Conservation (phyloP, 2,329 filamentous ascomycete species). For the Gnomoniopsis sp. region DNA sequence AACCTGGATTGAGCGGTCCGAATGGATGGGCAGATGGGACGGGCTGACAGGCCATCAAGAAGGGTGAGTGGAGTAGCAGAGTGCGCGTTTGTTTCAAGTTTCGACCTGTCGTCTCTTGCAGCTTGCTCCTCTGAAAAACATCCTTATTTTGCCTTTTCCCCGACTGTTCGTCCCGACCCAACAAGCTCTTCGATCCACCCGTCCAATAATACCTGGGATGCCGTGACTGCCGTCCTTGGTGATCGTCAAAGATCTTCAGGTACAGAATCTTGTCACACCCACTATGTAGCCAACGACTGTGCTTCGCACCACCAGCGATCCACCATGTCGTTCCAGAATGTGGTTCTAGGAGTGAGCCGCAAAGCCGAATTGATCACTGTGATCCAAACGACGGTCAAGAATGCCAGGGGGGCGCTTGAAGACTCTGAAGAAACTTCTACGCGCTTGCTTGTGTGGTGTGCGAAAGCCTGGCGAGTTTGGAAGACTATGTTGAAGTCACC, state of each 20-base stretch:
- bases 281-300: neutral
- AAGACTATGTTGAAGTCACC: neutral
- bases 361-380: neutral
- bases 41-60: neutral
- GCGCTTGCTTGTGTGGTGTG: neutral
- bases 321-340: neutral
- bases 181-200: neutral
- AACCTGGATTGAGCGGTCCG: conserved; percentile 3
- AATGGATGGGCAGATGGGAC: neutral
- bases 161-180: neutral
- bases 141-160: neutral
- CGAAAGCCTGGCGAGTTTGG: neutral
- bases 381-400: neutral
- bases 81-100: conserved; percentile 13
- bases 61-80: neutral
- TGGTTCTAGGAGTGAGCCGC: neutral
- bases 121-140: neutral
- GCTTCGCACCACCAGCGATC: neutral
- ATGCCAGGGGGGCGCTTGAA: neutral
- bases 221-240: neutral
- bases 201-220: neutral
- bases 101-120: neutral
- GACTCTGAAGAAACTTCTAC: neutral
- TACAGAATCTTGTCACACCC: neutral
- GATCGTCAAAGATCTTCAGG: neutral